These are phyloP conservation scores for Pseudopyricularia javanii DNA, from an alignment of 2,329 filamentous ascomycete genomes.

Conservation along the genomic window DNA sequence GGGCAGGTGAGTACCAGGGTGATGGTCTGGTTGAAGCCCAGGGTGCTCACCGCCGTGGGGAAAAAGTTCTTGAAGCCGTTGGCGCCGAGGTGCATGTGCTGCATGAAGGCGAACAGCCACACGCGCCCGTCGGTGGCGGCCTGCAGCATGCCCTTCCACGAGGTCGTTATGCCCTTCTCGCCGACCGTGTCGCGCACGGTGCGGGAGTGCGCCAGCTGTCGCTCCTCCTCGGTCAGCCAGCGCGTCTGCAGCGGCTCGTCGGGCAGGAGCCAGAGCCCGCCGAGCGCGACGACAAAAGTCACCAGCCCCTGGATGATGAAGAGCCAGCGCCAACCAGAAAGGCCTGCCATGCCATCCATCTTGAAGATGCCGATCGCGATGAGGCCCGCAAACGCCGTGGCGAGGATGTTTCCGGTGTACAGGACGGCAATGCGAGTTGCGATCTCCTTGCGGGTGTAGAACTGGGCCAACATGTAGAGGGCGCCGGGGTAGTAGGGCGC, in stretches of 20 bases:
- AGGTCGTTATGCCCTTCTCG: not conserved
- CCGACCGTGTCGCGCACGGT: not conserved
- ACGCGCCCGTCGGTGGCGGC: constrained; percentile 11
- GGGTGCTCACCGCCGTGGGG: constrained; percentile 22
- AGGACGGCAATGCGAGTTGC: constrained; percentile 25
- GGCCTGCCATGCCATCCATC: constrained; percentile 45
- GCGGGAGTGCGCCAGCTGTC: not conserved
- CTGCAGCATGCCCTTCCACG: constrained; percentile 6
- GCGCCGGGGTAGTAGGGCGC: not conserved
- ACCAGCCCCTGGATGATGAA: constrained; percentile 60
- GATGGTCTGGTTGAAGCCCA: constrained; percentile 28
- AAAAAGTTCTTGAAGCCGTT: constrained; percentile 12
- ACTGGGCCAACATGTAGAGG: constrained; percentile 1
- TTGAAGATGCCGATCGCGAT: constrained; percentile 52
- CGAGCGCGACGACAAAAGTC: constrained; percentile 47
- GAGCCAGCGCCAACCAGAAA: constrained; percentile 52
- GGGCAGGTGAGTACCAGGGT: constrained; percentile 34
- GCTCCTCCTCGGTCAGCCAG: not conserved
- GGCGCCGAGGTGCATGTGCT: constrained; percentile 7
- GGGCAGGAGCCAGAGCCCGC: constrained; percentile 48
- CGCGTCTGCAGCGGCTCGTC: constrained; percentile 40
- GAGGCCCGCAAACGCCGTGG: constrained; percentile 58
- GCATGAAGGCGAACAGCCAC: constrained; percentile 11
- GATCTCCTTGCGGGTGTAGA: constrained; percentile 1
- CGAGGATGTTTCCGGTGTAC: constrained; percentile 57